These are phyloP conservation scores for Cladosporium austrohemisphaericum DNA, from an alignment of 2,329 filamentous ascomycete genomes.

Conservation along the genomic window DNA sequence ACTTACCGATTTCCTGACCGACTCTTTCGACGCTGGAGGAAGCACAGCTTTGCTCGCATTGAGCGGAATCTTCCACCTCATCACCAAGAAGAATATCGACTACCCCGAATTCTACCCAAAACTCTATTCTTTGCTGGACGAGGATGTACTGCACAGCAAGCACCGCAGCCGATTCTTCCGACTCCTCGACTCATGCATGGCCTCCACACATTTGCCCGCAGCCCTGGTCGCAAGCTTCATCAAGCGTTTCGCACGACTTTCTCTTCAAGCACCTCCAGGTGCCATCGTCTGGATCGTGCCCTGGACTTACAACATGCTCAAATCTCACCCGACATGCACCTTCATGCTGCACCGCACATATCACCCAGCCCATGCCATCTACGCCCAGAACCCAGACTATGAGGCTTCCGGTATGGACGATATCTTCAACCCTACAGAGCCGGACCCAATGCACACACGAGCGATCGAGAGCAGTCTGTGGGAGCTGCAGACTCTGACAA, in stretches of 20 bases:
- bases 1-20: constrained; percentile 94
- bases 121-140: constrained; percentile 86
- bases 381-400: constrained; percentile 22
- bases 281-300: constrained; percentile 86
- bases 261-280: constrained; percentile 82
- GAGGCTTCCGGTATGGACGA: constrained; percentile 65
- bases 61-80: constrained; percentile 91
- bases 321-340: constrained; percentile 81
- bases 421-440: constrained; percentile 70
- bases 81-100: constrained; percentile 88
- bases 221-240: constrained; percentile 91
- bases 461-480: constrained; percentile 92
- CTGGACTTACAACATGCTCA: constrained; percentile 93
- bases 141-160: constrained; percentile 84
- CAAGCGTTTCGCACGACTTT: constrained; percentile 81
- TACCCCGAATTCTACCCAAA: constrained; percentile 81
- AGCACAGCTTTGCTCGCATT: constrained; percentile 83
- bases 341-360: constrained; percentile 85
- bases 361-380: constrained; percentile 32
- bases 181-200: constrained; percentile 83
- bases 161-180: constrained; percentile 92
- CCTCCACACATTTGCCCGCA: constrained; percentile 87
- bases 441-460: constrained; percentile 76
- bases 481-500: constrained; percentile 88
- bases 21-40: constrained; percentile 83